These are phyloP conservation scores for Conticribra weissflogii DNA, from an alignment of 108 stramenopile species.

Conservation along the genomic window DNA sequence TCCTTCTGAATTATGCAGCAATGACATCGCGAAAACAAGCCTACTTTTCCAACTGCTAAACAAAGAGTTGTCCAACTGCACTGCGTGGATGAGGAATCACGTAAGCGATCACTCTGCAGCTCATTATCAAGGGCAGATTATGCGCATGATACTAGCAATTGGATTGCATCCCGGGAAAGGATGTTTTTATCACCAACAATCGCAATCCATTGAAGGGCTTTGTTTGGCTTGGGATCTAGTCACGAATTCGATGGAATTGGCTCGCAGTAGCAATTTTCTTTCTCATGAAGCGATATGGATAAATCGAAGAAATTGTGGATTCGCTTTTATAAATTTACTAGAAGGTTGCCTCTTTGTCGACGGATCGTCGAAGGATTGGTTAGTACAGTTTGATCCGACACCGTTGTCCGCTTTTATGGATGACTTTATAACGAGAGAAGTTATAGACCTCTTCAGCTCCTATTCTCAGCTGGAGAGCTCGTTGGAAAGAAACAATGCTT, in stretches of 20 bases:
- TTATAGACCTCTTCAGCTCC: not conserved
- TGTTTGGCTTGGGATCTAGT: not conserved
- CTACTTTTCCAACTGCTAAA: slow-evolving; percentile 12
- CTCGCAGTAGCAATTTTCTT: not conserved
- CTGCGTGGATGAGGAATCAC: slow-evolving; percentile 44
- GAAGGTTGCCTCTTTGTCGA: not conserved
- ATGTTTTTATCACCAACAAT: not conserved
- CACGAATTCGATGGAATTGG: not conserved
- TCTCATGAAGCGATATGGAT: slow-evolving; percentile 1
- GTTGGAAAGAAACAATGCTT: not conserved
- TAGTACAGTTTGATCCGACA: not conserved
- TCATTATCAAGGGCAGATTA: slow-evolving; percentile 51
- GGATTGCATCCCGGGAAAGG: not conserved
- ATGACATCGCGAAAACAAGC: not conserved
- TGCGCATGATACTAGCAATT: slow-evolving; percentile 9
- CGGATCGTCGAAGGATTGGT: not conserved
- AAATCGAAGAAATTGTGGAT: not conserved
- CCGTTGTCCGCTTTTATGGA: not conserved
- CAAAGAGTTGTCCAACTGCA: slow-evolving; percentile 24
- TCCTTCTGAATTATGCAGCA: not conserved
- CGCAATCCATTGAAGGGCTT: not conserved
- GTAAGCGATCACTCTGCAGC: slow-evolving; percentile 60
- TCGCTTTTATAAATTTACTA: not conserved
- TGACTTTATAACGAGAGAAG: not conserved
- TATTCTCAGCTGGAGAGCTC: not conserved